Conservation (phyloP, 805 yeast species). For the Candida namnaoensis region DNA sequence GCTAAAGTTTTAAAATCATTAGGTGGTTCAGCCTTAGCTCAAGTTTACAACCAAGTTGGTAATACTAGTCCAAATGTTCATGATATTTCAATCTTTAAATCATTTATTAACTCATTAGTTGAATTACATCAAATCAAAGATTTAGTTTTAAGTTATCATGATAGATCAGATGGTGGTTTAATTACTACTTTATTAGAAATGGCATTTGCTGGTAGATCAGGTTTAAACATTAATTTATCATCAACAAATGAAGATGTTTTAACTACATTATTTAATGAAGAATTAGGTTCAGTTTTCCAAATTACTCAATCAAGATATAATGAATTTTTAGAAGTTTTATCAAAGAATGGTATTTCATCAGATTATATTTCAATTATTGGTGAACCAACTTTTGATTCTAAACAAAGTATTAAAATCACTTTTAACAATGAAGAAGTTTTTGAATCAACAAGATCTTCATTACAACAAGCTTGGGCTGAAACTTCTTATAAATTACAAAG, state of each 20-base stretch:
- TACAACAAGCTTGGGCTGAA: constrained; percentile 79
- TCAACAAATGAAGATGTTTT: constrained; percentile 32
- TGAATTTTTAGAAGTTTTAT: constrained; percentile 46
- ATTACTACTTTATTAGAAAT: constrained; percentile 80
- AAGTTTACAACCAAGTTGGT: constrained; percentile 87
- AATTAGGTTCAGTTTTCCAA: constrained; percentile 95
- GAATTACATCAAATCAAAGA: constrained; percentile 58
- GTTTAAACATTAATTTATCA: constrained; percentile 50
- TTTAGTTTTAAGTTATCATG: constrained; percentile 82
- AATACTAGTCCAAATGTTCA: constrained; percentile 77
- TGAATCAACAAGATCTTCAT: constrained; percentile 49
- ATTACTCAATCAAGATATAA: constrained; percentile 44
- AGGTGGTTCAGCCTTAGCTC: constrained; percentile 95
- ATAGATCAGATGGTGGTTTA: constrained; percentile 94
- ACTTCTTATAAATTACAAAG: constrained; percentile 88
- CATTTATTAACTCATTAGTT: constrained; percentile 60
- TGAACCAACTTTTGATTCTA: constrained; percentile 44
- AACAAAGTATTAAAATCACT: constrained; percentile 39
- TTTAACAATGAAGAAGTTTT: constrained; percentile 39
- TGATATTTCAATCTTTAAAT: constrained; percentile 51
- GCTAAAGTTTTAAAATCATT: constrained; percentile 48
- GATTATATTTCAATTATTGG: constrained; percentile 58
- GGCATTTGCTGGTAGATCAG: constrained; percentile 95
- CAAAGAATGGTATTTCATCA: constrained; percentile 47
- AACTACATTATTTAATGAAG: constrained; percentile 77